Evolutionary conservation across 805 yeast genomes (phyloP).

Genomic region (Kodamaea laetipori): DNA sequence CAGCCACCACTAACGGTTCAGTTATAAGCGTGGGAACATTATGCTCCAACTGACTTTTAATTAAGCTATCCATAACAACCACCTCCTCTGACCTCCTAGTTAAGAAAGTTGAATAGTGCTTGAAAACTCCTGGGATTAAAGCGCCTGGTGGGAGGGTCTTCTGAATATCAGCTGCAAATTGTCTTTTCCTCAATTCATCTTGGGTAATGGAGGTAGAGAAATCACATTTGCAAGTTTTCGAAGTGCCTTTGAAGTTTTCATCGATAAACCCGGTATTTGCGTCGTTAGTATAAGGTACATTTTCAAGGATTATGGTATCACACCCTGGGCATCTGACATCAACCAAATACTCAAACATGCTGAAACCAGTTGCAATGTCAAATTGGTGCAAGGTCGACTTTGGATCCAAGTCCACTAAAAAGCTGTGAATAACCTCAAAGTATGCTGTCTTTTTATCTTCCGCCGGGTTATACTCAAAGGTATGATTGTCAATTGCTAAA

Average conservation of each 20-base stretch:
- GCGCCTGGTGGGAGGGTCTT: neutral
- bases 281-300: conserved; percentile 15
- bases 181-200: conserved; percentile 1
- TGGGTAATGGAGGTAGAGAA: neutral
- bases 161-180: no score
- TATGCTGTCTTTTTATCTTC: conserved; percentile 8
- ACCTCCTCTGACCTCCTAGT: neutral
- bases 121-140: conserved; percentile 13
- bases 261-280: conserved; percentile 18
- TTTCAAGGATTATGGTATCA: neutral
- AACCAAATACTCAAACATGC: neutral
- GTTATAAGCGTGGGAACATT: no score
- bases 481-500: conserved; percentile 14
- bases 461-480: conserved; percentile 17
- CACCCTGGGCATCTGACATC: conserved; percentile 5
- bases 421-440: neutral
- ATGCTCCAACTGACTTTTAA: no score
- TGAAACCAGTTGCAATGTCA: neutral
- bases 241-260: conserved; percentile 7
- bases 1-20: neutral
- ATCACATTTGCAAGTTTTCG: neutral
- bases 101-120: conserved; percentile 13
- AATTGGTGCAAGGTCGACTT: neutral
- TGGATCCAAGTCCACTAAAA: neutral
- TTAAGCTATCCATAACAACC: neutral